These are phyloP conservation scores for Dendrobium huoshanense DNA, from an alignment of 106 monocot species.

Conservation along the genomic window DNA sequence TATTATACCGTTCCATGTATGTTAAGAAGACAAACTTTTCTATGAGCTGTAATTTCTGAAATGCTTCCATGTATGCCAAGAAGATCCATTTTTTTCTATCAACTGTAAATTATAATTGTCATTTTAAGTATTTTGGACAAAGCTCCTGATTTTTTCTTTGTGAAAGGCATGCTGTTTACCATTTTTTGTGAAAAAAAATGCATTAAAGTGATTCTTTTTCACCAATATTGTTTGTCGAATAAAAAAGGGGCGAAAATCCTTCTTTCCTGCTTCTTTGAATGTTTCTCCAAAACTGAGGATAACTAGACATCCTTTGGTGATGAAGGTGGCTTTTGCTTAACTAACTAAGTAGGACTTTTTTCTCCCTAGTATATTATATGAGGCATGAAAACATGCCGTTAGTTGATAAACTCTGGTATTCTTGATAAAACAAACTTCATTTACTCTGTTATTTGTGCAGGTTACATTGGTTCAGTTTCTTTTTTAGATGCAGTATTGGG, in stretches of 20 bases:
- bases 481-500: conserved; percentile 72
- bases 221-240: background rate
- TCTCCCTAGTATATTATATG: background rate
- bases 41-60: too few species aligned
- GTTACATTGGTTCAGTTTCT: conserved; percentile 96
- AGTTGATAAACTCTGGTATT: background rate
- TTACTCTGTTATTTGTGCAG: conserved; percentile 37
- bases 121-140: too few species aligned
- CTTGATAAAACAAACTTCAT: background rate
- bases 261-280: background rate
- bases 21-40: background rate
- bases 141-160: too few species aligned
- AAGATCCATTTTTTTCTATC: too few species aligned
- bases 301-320: background rate
- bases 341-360: background rate
- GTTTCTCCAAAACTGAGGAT: background rate
- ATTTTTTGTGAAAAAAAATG: background rate
- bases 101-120: too few species aligned
- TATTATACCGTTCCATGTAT: too few species aligned
- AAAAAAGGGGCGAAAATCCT: background rate
- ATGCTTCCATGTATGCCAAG: too few species aligned
- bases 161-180: background rate
- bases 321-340: background rate
- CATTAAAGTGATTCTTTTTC: background rate
- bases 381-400: background rate